These are phyloP conservation scores for Aegilops bicornis DNA, from an alignment of 176 grass and related monocot species.

Conservation along the genomic window DNA sequence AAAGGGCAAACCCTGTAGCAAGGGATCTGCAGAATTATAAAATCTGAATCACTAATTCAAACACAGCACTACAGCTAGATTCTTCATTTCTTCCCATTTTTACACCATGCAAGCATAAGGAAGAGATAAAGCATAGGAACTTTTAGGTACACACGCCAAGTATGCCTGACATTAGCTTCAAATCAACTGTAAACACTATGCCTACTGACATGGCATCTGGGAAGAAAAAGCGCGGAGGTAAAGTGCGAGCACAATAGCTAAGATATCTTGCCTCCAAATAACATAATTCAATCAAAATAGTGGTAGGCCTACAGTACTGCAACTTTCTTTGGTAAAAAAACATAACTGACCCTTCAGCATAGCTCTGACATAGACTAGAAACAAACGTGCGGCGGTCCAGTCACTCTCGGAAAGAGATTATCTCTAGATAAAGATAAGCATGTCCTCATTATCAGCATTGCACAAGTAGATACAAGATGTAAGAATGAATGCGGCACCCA, in stretches of 20 bases:
- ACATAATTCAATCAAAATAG: background rate
- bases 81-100: background rate
- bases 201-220: background rate
- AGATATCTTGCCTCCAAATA: background rate
- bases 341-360: background rate
- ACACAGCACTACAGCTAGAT: background rate
- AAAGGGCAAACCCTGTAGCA: background rate
- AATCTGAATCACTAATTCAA: conserved; percentile 3
- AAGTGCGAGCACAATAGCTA: background rate
- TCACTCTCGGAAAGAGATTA: background rate
- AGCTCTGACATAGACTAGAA: background rate
- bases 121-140: background rate
- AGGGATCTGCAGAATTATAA: conserved; percentile 20
- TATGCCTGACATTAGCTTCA: background rate
- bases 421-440: background rate
- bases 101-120: background rate
- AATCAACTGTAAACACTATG: background rate
- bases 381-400: background rate
- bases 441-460: background rate
- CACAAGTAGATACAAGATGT: background rate
- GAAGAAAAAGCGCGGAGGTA: background rate
- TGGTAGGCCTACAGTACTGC: background rate
- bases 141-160: background rate
- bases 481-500: background rate
- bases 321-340: background rate